Conservation (phyloP, 2,329 filamentous ascomycete genomes). For the Pseudogymnoascus sp. region DNA sequence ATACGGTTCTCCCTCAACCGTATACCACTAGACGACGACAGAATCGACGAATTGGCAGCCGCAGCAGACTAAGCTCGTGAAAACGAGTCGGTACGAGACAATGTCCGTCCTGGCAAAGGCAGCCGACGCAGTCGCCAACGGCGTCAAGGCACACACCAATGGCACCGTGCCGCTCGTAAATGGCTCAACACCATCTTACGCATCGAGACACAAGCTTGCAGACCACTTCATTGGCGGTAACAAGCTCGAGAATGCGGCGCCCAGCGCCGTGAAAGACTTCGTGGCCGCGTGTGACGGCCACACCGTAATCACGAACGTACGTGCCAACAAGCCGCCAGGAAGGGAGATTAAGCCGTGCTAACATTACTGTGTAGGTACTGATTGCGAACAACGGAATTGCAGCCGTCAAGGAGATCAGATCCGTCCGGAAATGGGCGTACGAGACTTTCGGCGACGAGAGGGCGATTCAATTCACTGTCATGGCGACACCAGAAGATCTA, state of each 20-base stretch:
- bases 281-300: slow-evolving; percentile 83
- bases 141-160: slow-evolving; percentile 27
- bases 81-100: not conserved
- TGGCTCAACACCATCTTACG: slow-evolving; percentile 55
- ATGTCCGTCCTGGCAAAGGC: slow-evolving; percentile 8
- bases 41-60: not conserved
- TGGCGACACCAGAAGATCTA: slow-evolving; percentile 98
- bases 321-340: slow-evolving; percentile 29
- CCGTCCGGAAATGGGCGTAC: slow-evolving; percentile 99
- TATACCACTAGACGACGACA: not conserved
- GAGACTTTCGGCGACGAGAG: slow-evolving; percentile 98
- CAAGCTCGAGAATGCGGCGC: slow-evolving; percentile 69
- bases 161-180: slow-evolving; percentile 46
- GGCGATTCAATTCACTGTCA: slow-evolving; percentile 98
- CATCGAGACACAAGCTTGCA: slow-evolving; percentile 74
- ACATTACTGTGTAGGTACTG: slow-evolving; percentile 58
- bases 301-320: slow-evolving; percentile 95
- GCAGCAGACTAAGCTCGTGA: not conserved
- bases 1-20: slow-evolving; percentile 3
- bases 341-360: slow-evolving; percentile 18
- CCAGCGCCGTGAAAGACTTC: slow-evolving; percentile 93
- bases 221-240: slow-evolving; percentile 97
- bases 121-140: slow-evolving; percentile 17
- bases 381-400: slow-evolving; percentile 99
- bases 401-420: slow-evolving; percentile 98